These are phyloP conservation scores for Pseudogymnoascus sp. DNA, from an alignment of 2,329 filamentous ascomycete genomes.

Conservation along the genomic window DNA sequence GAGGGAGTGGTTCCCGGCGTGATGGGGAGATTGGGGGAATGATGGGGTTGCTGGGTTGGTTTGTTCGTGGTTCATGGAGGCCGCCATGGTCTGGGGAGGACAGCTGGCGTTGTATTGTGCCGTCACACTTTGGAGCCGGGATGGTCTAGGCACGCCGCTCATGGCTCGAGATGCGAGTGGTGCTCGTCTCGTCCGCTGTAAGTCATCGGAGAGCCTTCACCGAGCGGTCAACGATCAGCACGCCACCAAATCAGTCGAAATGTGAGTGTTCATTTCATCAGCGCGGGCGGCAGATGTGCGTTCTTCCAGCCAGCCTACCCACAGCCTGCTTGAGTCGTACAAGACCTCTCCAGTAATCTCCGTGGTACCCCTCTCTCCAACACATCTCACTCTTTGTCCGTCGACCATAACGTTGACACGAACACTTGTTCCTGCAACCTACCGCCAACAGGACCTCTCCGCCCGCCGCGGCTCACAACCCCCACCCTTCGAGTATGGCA, in stretches of 20 bases:
- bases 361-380: background rate
- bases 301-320: background rate
- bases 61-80: background rate
- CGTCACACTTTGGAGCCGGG: background rate
- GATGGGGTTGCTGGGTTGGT: background rate
- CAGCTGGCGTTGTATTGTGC: background rate
- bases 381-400: background rate
- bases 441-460: background rate
- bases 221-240: background rate
- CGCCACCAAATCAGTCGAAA: background rate
- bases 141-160: background rate
- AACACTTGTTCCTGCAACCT: background rate
- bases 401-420: background rate
- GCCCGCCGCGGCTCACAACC: background rate
- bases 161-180: background rate
- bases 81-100: background rate
- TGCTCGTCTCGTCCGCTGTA: background rate
- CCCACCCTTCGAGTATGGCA: background rate
- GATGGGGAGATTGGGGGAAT: background rate
- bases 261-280: background rate
- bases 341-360: background rate
- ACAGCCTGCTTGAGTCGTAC: background rate
- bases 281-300: background rate
- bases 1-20: background rate
- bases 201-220: background rate